Evolutionary conservation across 768 basidiomycete genomes (phyloP), one percentile per base, ranked within the genome.

Genomic region (Amanita pseudoporphyria): DNA sequence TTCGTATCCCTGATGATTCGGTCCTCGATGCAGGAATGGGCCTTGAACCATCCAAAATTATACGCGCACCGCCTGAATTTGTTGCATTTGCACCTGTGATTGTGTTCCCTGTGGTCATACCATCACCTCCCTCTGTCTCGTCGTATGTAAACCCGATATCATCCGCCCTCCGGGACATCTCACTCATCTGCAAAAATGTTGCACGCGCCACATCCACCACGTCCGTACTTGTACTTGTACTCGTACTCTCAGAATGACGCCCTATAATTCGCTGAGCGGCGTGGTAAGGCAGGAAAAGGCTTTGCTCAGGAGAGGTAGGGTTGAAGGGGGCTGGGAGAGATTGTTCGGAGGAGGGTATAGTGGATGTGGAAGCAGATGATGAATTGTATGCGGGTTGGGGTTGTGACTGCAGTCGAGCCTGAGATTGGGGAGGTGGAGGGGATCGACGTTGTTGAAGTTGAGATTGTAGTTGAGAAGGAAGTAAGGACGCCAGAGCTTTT

Each of bases 161-260:
- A 26, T 73, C 72, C 3, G 78, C 82, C 22, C 82, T 73, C 46
- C 82, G 68, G 38, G 83, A 84, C 54, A 84, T 76, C 59, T 87
- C 86, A 64, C 81, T 87, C 80, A 89, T 84, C 62, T 86, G 84
- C 56, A 78, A 71, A 52, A 88, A 74, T 45, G 80, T 77, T 13
- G 81, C 82, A 19, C 79, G 75, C 3, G 82, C 84, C 40, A 86
- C 74, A 31, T 78, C 71, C n/a, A 7, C 26, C 26, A 28, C 26
- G 26, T 28, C 26, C 26, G 26, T 28, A 28, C 26, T 28, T 28
- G 7, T 7, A 7, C 26, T 28, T 28, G 26, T 3, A 28, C 26
- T 28, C 7, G 68, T 64, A 57, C 77, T 78, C 9, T 70, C 62
- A 63, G 46, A 52, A 28, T 28, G 32, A 7, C 40, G 30, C 5